A percentile compares a stretch with the other conserved stretches of the same genome.
These are phyloP conservation scores for Phaeotremella fagi DNA, from an alignment of 768 basidiomycete species.

Conservation along the genomic window DNA sequence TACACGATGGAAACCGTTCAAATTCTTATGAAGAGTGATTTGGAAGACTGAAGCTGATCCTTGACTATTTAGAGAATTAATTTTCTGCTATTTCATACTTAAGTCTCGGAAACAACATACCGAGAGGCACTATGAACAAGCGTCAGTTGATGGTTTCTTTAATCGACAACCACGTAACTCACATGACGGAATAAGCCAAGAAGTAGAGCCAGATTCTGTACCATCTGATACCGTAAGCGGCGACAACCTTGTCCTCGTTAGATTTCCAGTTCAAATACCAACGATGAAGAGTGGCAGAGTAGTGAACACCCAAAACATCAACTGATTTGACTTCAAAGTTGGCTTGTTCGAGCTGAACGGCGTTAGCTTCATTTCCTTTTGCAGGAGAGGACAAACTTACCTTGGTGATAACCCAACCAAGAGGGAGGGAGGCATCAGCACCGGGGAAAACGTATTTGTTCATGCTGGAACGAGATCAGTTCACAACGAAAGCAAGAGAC, in stretches of 20 bases:
- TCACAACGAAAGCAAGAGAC: neutral
- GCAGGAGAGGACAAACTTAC: conserved; percentile 48
- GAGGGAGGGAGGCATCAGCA: conserved; percentile 90
- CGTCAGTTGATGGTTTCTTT: neutral
- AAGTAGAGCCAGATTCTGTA: conserved; percentile 96
- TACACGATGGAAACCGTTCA: conserved; percentile 84
- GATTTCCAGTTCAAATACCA: conserved; percentile 98
- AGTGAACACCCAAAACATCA: conserved; percentile 96
- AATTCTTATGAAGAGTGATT: conserved; percentile 94
- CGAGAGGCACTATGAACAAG: conserved; percentile 53
- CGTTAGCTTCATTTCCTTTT: too few species aligned
- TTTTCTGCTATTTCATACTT: neutral
- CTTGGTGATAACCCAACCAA: conserved; percentile 87
- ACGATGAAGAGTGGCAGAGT: conserved; percentile 69
- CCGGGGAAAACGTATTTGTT: conserved; percentile 88
- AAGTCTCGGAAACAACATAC: conserved; percentile 52
- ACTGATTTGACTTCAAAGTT: conserved; percentile 96
- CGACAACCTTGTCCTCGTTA: conserved; percentile 84
- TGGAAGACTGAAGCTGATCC: conserved; percentile 92
- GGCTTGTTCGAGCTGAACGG: conserved; percentile 60
- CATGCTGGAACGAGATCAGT: conserved; percentile 35
- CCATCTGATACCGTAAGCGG: conserved; percentile 86
- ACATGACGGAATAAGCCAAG: conserved; percentile 85
- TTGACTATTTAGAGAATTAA: conserved; percentile 56
- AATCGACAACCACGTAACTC: conserved; percentile 6